Evolutionary conservation across 805 yeast species (phyloP).

Genomic region (Martiniozyma abietophila): DNA sequence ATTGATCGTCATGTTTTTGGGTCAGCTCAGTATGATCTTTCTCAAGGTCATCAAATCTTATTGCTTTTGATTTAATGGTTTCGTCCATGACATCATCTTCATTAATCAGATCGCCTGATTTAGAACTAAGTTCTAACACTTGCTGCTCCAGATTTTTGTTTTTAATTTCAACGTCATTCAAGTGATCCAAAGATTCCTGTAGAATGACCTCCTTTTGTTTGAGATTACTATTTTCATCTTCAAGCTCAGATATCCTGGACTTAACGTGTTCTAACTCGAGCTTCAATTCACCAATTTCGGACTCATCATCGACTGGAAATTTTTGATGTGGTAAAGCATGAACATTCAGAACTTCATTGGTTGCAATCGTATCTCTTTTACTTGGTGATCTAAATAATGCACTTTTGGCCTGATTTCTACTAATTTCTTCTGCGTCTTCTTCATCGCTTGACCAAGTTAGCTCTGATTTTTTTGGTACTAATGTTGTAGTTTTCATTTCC

Average conservation of each 20-base stretch:
- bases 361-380: conserved; percentile 9
- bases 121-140: conserved; percentile 4
- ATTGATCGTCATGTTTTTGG: conserved; percentile 5
- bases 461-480: conserved; percentile 78
- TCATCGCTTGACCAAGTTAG: conserved; percentile 87
- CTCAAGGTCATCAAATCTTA: conserved; percentile 9
- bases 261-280: not conserved
- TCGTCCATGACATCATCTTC: conserved; percentile 2
- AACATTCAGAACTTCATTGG: conserved; percentile 10
- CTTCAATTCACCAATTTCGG: not conserved
- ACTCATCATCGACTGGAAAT: conserved; percentile 11
- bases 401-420: conserved; percentile 9
- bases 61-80: conserved; percentile 3
- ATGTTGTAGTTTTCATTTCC: conserved; percentile 47
- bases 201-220: conserved; percentile 1
- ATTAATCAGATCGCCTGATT: conserved; percentile 1
- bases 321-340: conserved; percentile 10
- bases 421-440: conserved; percentile 41
- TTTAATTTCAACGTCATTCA: conserved; percentile 1
- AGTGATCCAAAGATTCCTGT: not conserved
- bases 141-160: conserved; percentile 5
- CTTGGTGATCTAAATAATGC: conserved; percentile 11
- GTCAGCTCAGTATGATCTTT: conserved; percentile 1
- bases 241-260: conserved; percentile 3
- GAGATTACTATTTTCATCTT: conserved; percentile 8